A percentile compares a stretch with the other conserved stretches of the same genome.
These are phyloP conservation scores for Penicillium tannophilum DNA, from an alignment of 495 filamentous ascomycete genomes.

Conservation along the genomic window DNA sequence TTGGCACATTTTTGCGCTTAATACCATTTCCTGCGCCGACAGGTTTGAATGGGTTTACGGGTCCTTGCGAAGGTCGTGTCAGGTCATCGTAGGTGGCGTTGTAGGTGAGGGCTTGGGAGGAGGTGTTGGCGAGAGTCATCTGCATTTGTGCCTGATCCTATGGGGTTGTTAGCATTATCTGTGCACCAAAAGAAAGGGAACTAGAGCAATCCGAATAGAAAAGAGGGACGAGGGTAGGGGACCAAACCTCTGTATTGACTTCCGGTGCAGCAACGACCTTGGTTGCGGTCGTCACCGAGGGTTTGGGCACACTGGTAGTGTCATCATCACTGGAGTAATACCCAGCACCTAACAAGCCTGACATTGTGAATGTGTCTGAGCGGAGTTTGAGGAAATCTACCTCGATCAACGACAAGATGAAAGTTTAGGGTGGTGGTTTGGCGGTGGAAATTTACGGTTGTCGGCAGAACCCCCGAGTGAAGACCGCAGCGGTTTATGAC, in stretches of 20 bases:
- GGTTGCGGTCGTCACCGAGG: slow-evolving; percentile 38
- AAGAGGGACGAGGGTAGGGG: slow-evolving; percentile 24
- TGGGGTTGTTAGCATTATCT: slow-evolving; percentile 40
- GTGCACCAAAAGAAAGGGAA: slow-evolving; percentile 5
- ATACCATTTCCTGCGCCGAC: slow-evolving; percentile 57
- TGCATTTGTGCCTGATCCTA: slow-evolving; percentile 60
- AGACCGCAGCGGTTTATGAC: slow-evolving; percentile 13
- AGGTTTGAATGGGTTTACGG: slow-evolving; percentile 76
- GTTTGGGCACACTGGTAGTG: slow-evolving; percentile 21
- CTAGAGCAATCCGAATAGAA: neutral
- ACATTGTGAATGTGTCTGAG: slow-evolving; percentile 36
- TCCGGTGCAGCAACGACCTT: slow-evolving; percentile 57
- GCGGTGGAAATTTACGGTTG: slow-evolving; percentile 42
- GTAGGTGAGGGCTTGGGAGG: slow-evolving; percentile 54
- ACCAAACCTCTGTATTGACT: slow-evolving; percentile 67
- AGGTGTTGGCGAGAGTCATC: slow-evolving; percentile 59
- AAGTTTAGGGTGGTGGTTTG: slow-evolving; percentile 12
- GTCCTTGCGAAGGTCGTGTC: slow-evolving; percentile 67
- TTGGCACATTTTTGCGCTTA: slow-evolving; percentile 90
- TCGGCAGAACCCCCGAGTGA: slow-evolving; percentile 30
- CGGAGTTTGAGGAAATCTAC: slow-evolving; percentile 2
- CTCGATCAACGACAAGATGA: slow-evolving; percentile 13
- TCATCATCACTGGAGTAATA: slow-evolving; percentile 62
- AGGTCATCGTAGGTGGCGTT: slow-evolving; percentile 75
- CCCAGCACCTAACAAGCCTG: slow-evolving; percentile 48